Evolutionary conservation across 2,329 filamentous ascomycete genomes (phyloP).

Genomic region (Alternaria gansuensis): DNA sequence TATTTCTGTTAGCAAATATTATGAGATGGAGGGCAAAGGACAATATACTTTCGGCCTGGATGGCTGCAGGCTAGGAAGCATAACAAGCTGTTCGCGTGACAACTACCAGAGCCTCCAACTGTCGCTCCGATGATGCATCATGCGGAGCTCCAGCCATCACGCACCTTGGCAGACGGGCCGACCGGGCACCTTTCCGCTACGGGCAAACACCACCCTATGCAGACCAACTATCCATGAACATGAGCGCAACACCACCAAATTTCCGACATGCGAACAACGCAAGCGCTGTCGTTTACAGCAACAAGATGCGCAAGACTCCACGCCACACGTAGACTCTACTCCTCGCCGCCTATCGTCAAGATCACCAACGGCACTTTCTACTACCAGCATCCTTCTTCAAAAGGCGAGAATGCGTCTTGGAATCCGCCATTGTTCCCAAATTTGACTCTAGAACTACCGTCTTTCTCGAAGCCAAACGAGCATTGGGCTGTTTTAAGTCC

Average conservation of each 20-base stretch:
- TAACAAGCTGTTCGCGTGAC: slow-evolving; percentile 28
- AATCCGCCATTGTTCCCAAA: slow-evolving; percentile 79
- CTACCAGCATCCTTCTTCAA: slow-evolving; percentile 69
- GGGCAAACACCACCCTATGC: slow-evolving; percentile 22
- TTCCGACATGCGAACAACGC: slow-evolving; percentile 47
- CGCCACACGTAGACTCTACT: slow-evolving; percentile 28
- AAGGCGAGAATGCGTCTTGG: slow-evolving; percentile 54
- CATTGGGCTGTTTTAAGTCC: slow-evolving; percentile 88
- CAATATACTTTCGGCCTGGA: slow-evolving; percentile 51
- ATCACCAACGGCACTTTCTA: slow-evolving; percentile 79
- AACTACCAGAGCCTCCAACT: slow-evolving; percentile 14
- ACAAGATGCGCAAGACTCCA: slow-evolving; percentile 36
- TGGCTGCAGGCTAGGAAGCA: slow-evolving; percentile 54
- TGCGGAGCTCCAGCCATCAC: slow-evolving; percentile 20
- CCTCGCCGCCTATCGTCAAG: slow-evolving; percentile 42
- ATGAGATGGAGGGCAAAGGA: not conserved
- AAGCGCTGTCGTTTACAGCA: slow-evolving; percentile 40
- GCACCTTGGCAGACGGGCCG: slow-evolving; percentile 36
- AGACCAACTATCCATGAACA: slow-evolving; percentile 14
- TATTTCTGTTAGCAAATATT: slow-evolving; percentile 26
- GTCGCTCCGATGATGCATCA: slow-evolving; percentile 6
- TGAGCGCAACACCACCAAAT: slow-evolving; percentile 12
- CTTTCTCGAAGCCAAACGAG: slow-evolving; percentile 60
- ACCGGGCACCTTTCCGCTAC: slow-evolving; percentile 35
- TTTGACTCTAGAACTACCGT: slow-evolving; percentile 74